phyloP scores from a whole-genome alignment of 1,284 basidiomycete species.

The Naganishia albida region DNA sequence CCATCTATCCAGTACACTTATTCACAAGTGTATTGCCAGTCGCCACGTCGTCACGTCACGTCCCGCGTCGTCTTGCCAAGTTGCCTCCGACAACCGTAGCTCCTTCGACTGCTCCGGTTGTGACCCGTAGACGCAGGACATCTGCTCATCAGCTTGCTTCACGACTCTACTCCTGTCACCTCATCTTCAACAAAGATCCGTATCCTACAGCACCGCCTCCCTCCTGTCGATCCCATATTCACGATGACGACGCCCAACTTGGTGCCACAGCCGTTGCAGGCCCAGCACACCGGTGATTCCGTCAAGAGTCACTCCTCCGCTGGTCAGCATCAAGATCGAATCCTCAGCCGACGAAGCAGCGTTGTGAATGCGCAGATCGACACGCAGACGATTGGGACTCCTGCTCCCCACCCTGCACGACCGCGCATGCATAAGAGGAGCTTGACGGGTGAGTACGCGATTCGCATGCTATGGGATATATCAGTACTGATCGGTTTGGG shows the following conservation, averaged over 20 bases:
- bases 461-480: neutral
- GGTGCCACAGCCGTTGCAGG: conserved; percentile 9
- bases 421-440: conserved; percentile 34
- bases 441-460: conserved; percentile 33
- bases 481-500: neutral
- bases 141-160: no score
- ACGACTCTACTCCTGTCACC: neutral
- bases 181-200: neutral
- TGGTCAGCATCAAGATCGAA: conserved; percentile 17
- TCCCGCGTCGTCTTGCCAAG: no score
- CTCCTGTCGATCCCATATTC: neutral
- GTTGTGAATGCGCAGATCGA: conserved; percentile 31
- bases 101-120: no score
- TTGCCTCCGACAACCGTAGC: no score
- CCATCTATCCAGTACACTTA: neutral
- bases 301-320: conserved; percentile 19
- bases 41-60: no score
- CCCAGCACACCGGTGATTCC: conserved; percentile 31
- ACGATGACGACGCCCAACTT: conserved; percentile 18
- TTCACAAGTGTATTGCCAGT: neutral
- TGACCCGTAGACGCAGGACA: no score
- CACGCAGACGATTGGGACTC: conserved; percentile 32
- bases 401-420: conserved; percentile 6
- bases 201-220: neutral
- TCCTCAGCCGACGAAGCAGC: conserved; percentile 29